These are phyloP conservation scores for Brachypodium distachyon DNA, from an alignment of 202 grass and related monocot genomes.

Conservation along the genomic window DNA sequence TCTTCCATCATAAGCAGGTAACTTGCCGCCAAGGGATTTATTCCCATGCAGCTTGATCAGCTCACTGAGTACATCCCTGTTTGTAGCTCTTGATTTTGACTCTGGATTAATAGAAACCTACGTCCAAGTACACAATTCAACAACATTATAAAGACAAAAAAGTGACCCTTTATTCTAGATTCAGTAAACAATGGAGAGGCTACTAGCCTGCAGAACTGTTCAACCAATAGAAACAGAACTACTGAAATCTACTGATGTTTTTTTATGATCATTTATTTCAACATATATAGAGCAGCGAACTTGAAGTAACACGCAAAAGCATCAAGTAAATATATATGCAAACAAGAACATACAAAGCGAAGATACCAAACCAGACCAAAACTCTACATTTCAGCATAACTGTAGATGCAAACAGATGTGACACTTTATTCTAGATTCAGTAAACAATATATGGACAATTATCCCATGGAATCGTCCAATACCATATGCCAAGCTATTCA, in stretches of 20 bases:
- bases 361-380: background rate
- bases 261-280: too few species aligned
- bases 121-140: background rate
- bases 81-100: constrained; percentile 29
- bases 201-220: too few species aligned
- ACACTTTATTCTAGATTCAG: background rate
- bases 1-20: constrained; percentile 57
- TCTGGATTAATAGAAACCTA: constrained; percentile 49
- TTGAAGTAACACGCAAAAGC: too few species aligned
- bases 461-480: too few species aligned
- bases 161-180: too few species aligned
- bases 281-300: too few species aligned
- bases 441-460: too few species aligned
- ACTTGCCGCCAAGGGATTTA: constrained; percentile 18
- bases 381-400: background rate
- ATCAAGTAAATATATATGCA: background rate
- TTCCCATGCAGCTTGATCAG: constrained; percentile 37
- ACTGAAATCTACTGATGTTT: too few species aligned
- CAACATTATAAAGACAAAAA: too few species aligned
- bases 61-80: constrained; percentile 29
- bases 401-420: background rate
- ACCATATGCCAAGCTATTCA: too few species aligned
- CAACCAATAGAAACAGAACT: too few species aligned
- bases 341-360: background rate
- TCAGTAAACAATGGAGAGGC: too few species aligned